Conservation (phyloP, 257 asterid genomes). For the Nicotiana tabacum region DNA sequence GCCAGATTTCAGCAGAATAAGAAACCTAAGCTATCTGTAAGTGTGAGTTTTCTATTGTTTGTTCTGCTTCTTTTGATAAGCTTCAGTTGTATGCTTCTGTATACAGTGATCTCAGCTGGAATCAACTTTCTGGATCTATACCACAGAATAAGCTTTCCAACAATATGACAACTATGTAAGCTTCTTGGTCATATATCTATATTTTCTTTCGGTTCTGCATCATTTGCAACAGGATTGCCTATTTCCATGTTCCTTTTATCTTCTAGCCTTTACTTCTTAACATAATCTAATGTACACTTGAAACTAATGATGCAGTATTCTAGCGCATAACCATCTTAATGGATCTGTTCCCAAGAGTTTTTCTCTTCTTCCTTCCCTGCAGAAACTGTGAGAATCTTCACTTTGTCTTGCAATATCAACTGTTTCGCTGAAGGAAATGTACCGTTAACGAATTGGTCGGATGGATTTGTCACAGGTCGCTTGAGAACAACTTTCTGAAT, state of each 20-base stretch:
- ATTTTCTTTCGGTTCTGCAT: background rate
- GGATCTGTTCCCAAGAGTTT: conserved; percentile 41
- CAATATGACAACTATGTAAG: conserved; percentile 41
- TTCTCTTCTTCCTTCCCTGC: conserved; percentile 34
- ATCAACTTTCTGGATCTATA: conserved; percentile 34
- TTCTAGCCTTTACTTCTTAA: background rate
- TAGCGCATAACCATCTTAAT: conserved; percentile 34
- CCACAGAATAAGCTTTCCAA: conserved; percentile 27
- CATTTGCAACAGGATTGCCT: background rate
- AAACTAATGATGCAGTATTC: conserved; percentile 29
- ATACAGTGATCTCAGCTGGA: conserved; percentile 45
- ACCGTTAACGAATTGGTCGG: background rate
- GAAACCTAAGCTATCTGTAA: conserved; percentile 33
- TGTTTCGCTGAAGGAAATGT: background rate
- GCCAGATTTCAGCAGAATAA: conserved; percentile 41
- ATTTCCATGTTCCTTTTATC: background rate
- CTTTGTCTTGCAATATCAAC: background rate
- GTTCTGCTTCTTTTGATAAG: background rate
- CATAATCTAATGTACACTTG: background rate
- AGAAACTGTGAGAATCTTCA: conserved; percentile 36
- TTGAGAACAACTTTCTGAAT: conserved; percentile 33
- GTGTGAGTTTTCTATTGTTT: conserved; percentile 12
- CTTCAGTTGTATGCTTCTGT: background rate
- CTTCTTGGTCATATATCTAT: background rate
- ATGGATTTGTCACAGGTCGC: conserved; percentile 28